These are phyloP conservation scores for Glutinoglossum americanum DNA, from an alignment of 495 filamentous ascomycete species.

Conservation along the genomic window DNA sequence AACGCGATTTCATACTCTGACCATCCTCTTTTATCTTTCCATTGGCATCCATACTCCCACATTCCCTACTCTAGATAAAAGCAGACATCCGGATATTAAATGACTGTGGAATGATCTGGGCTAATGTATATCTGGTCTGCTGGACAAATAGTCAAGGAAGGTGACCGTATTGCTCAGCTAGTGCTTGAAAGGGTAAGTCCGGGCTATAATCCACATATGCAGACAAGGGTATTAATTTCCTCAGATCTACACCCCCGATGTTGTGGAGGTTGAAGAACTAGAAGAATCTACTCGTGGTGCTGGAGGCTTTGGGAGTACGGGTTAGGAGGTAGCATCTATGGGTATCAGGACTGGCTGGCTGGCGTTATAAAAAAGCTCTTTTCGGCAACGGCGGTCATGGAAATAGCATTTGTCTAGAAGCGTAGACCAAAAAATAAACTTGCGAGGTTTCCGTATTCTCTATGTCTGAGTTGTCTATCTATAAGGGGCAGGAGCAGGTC, in stretches of 20 bases:
- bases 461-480: too few relatives aligned
- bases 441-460: too few relatives aligned
- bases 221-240: not conserved
- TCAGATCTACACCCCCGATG: constrained; percentile 73
- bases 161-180: constrained; percentile 82
- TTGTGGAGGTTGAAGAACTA: constrained; percentile 65
- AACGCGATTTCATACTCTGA: constrained; percentile 58
- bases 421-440: too few relatives aligned
- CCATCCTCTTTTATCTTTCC: too few relatives aligned
- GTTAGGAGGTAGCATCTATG: constrained; percentile 12
- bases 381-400: not conserved
- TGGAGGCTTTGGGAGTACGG: constrained; percentile 89
- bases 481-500: too few relatives aligned
- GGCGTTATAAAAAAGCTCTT: not conserved
- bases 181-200: constrained; percentile 53
- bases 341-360: not conserved
- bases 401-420: not conserved
- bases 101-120: too few relatives aligned
- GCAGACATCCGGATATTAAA: too few relatives aligned
- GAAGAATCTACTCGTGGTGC: constrained; percentile 79
- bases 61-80: too few relatives aligned
- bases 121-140: not conserved
- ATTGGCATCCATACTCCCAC: too few relatives aligned
- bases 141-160: constrained; percentile 40
- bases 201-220: not conserved